These are phyloP conservation scores for Ruellia speciosa DNA, from an alignment of 305 asterid species.

Conservation along the genomic window DNA sequence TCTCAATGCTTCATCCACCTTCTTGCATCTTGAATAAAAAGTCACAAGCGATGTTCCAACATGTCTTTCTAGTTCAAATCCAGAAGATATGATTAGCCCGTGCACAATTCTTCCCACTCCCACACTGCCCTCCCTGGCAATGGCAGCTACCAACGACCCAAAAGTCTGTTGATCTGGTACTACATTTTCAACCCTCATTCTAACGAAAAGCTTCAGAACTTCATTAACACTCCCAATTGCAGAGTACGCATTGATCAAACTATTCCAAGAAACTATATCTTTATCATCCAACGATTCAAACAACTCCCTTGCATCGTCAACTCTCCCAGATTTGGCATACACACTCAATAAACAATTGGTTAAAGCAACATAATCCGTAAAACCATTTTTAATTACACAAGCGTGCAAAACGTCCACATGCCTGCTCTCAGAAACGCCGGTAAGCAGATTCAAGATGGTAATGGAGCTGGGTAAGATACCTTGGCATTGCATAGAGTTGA, in stretches of 20 bases:
- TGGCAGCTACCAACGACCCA: slow-evolving; percentile 49
- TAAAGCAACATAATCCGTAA: slow-evolving; percentile 29
- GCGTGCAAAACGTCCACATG: slow-evolving; percentile 43
- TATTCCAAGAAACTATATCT: slow-evolving; percentile 77
- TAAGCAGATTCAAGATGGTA: slow-evolving; percentile 52
- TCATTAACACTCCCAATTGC: slow-evolving; percentile 30
- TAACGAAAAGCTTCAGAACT: slow-evolving; percentile 33
- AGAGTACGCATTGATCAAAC: slow-evolving; percentile 57
- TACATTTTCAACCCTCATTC: slow-evolving; percentile 43
- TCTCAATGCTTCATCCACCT: slow-evolving; percentile 37
- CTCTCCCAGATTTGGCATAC: slow-evolving; percentile 59
- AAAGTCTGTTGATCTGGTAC: slow-evolving; percentile 64
- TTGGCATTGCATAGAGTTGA: slow-evolving; percentile 43
- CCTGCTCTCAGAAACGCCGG: slow-evolving; percentile 38
- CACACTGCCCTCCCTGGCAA: slow-evolving; percentile 44
- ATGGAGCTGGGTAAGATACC: slow-evolving; percentile 46
- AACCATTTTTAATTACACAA: slow-evolving; percentile 40
- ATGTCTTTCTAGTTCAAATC: slow-evolving; percentile 42
- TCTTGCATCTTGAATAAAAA: slow-evolving; percentile 52
- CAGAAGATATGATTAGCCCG: slow-evolving; percentile 44
- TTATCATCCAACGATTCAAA: slow-evolving; percentile 43
- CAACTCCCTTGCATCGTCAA: slow-evolving; percentile 48
- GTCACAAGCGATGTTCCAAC: slow-evolving; percentile 52
- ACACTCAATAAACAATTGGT: slow-evolving; percentile 55
- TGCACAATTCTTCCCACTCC: slow-evolving; percentile 50